Evolutionary conservation across 208 protist genomes (phyloP).

Genomic region (Wallacemonas rigidus): DNA sequence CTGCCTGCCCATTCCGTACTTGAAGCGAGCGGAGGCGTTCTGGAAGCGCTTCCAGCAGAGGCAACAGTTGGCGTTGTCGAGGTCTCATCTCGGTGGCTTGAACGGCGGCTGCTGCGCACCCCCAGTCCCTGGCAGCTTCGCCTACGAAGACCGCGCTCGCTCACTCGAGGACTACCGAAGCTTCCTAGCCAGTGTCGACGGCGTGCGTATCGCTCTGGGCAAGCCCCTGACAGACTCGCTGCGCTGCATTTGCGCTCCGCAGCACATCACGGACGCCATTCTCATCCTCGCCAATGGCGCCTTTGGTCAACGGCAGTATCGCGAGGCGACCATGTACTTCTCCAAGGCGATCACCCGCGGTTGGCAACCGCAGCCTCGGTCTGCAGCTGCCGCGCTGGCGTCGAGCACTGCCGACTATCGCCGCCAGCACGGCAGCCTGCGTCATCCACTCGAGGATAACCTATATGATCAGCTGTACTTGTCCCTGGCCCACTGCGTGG

Average conservation of each 20-base stretch:
- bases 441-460: constrained; percentile 27
- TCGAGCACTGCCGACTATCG: not conserved
- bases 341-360: constrained; percentile 68
- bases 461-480: constrained; percentile 77
- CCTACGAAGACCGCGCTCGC: constrained; percentile 26
- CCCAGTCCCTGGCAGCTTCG: constrained; percentile 42
- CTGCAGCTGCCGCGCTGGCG: not conserved
- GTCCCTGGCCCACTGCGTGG: constrained; percentile 67
- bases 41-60: constrained; percentile 32
- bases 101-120: constrained; percentile 59
- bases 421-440: not conserved
- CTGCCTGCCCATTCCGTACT: constrained; percentile 69
- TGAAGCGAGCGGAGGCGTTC: constrained; percentile 77
- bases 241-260: constrained; percentile 37
- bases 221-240: constrained; percentile 15
- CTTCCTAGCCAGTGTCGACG: constrained; percentile 31
- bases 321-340: constrained; percentile 66
- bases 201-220: constrained; percentile 13
- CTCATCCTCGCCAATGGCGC: constrained; percentile 82
- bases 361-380: constrained; percentile 52
- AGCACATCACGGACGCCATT: constrained; percentile 72
- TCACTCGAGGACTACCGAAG: constrained; percentile 40
- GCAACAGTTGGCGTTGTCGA: constrained; percentile 9
- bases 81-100: constrained; percentile 45
- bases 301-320: constrained; percentile 53